Evolutionary conservation across 2,329 filamentous ascomycete species (phyloP).

Genomic region (Diplocarpon mali): DNA sequence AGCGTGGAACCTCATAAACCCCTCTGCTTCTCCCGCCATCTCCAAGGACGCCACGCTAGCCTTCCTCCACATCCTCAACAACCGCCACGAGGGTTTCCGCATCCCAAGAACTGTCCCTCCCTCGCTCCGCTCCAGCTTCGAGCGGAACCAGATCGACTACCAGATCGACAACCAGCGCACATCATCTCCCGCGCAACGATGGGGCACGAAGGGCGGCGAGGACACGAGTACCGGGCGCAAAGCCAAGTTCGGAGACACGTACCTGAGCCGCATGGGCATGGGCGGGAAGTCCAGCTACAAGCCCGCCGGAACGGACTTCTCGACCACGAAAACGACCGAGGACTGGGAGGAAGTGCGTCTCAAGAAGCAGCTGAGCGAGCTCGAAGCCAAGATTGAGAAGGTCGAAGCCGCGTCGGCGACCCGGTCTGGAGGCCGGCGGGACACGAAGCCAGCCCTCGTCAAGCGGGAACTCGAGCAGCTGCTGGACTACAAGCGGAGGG

Average conservation of each 20-base stretch:
- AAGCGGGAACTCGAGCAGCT: conserved; percentile 91
- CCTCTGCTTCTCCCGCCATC: conserved; percentile 68
- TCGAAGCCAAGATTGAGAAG: conserved; percentile 78
- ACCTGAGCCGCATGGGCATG: conserved; percentile 77
- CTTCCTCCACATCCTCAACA: conserved; percentile 93
- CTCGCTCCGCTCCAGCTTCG: conserved; percentile 82
- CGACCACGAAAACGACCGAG: conserved; percentile 67
- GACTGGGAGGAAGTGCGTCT: conserved; percentile 97
- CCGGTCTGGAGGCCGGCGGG: conserved; percentile 51
- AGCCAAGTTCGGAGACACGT: conserved; percentile 94
- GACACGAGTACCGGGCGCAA: conserved; percentile 79
- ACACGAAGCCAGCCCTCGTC: conserved; percentile 78
- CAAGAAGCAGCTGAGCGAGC: conserved; percentile 80
- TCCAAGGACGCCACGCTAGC: conserved; percentile 91
- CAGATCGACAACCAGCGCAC: conserved; percentile 67
- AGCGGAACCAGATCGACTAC: conserved; percentile 95
- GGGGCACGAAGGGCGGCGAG: conserved; percentile 70
- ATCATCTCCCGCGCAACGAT: conserved; percentile 55
- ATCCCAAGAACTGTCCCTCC: conserved; percentile 87
- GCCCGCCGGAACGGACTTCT: conserved; percentile 82
- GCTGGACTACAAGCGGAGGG: conserved; percentile 84
- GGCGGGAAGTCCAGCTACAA: conserved; percentile 68
- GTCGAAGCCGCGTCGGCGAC: conserved; percentile 65
- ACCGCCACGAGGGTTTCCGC: conserved; percentile 87
- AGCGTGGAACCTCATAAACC: conserved; percentile 96